Conservation (phyloP, 129 eudicot genomes). For the Dittrichia graveolens region DNA sequence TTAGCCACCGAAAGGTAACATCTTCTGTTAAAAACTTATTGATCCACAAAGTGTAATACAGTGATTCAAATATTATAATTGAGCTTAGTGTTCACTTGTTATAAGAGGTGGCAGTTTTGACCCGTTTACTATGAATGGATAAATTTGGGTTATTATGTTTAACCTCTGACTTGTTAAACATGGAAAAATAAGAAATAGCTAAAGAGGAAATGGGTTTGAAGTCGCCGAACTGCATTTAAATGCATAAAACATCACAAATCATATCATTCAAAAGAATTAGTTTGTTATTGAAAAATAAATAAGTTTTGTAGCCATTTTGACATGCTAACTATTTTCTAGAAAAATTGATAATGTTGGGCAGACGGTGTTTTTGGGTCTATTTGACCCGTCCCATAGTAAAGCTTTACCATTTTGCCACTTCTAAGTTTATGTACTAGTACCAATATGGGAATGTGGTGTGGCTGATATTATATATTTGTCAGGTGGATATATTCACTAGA, state of each 20-base stretch:
- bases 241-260: neutral
- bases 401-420: too few species aligned
- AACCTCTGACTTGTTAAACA: neutral
- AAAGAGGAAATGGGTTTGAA: neutral
- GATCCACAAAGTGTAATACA: neutral
- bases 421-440: too few species aligned
- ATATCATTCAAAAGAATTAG: neutral
- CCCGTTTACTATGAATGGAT: neutral
- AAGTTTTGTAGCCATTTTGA: too few species aligned
- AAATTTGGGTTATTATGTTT: neutral
- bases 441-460: neutral
- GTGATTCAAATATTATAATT: neutral
- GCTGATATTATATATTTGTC: slow-evolving; percentile 39
- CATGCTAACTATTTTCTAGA: neutral
- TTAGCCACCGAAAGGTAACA: slow-evolving; percentile 57
- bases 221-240: neutral
- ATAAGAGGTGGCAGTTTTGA: neutral
- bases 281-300: too few species aligned
- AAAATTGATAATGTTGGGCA: neutral
- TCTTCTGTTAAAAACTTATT: neutral
- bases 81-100: too few species aligned
- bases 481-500: slow-evolving; percentile 68
- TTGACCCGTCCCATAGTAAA: slow-evolving; percentile 1
- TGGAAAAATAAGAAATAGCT: neutral
- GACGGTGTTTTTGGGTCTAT: neutral